Percentiles rank a stretch among this genome's conserved stretches.
Evolutionary conservation across 768 basidiomycete genomes (phyloP).

Genomic region (Russula emetica): DNA sequence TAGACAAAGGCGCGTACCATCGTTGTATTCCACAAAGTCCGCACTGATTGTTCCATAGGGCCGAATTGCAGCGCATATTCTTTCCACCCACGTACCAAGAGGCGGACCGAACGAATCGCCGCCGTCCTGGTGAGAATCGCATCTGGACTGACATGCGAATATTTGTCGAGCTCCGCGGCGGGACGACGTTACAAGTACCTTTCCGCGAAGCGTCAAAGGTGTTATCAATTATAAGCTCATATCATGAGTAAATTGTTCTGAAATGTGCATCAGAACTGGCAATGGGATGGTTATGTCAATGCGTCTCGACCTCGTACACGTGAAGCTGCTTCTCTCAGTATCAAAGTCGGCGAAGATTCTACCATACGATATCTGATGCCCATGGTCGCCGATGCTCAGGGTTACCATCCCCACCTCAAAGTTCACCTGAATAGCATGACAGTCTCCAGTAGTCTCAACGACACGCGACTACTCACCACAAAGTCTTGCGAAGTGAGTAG

Average conservation of each 20-base stretch:
- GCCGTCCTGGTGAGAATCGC: conserved; percentile 78
- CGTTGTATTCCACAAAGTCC: not conserved
- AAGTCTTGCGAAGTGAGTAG: conserved; percentile 69
- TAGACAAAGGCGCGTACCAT: conserved; percentile 64
- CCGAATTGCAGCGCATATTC: conserved; percentile 73
- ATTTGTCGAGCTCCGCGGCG: conserved; percentile 74
- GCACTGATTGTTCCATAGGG: conserved; percentile 28
- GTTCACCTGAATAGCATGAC: conserved; percentile 76
- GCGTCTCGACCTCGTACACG: conserved; percentile 51
- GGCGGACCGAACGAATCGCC: conserved; percentile 47
- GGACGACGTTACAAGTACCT: conserved; percentile 77
- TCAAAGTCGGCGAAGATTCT: conserved; percentile 74
- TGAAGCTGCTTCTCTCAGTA: conserved; percentile 67
- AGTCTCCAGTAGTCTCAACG: conserved; percentile 83
- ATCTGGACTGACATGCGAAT: conserved; percentile 77
- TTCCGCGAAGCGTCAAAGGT: conserved; percentile 91
- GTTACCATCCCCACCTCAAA: conserved; percentile 77
- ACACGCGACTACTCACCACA: conserved; percentile 71
- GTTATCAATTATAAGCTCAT: conserved; percentile 1
- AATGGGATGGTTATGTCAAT: conserved; percentile 67
- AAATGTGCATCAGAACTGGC: conserved; percentile 66
- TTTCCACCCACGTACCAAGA: conserved; percentile 79
- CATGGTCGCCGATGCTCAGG: conserved; percentile 65
- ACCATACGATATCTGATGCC: conserved; percentile 82
- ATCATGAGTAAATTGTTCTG: not conserved